Evolutionary conservation across 306 rosid genomes (phyloP), one percentile per base, ranked within the genome.

Genomic region (Purshia tridentata): DNA sequence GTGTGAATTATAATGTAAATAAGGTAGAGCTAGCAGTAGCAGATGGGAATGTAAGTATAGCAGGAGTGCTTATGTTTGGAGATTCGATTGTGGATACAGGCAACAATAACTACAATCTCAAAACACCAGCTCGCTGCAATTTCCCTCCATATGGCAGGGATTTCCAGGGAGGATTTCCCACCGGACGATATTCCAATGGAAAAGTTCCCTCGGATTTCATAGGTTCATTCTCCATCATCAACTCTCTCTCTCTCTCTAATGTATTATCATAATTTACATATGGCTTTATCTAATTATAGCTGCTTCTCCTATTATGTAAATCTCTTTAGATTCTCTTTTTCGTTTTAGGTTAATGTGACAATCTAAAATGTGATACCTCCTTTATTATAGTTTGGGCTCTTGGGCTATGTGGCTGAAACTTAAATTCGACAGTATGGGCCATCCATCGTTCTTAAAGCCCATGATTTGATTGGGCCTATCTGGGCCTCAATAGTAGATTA

Each of bases 41-140:
- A 29, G 2, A 3, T 29, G 42, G n/a, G 20, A 79, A 79, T 7
- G 44, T 8, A 40, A 61, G 39, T 6, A 73, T 90, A 12, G 85
- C 96, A 8, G 91, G 92, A 22, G 23, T 92, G 12, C 39, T 88
- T 62, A 74, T 82, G 48, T 92, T 92, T 74, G 96, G 98, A 47
- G 98, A 92, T 76, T 92, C 98, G 0, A 78, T 88, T n/a, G 82
- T 88, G 4, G 96, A 92, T 61, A 39, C 96, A 0, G 96, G 94
- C 12, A 92, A 88, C 70, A 92, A 92, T 69, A 79, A 79, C 66
- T 73, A 82, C 80, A 76, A 84, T 59, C 9, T 85, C 51, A 45
- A 1, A 16, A 86, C 98, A 4, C 20, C 63, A 4, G 29, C 67
- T 50, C 87, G 82, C 60, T 85, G 92, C 65, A 76, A 92, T 59